phyloP scores from a whole-genome alignment of 148 eudicot species.

The Drosera capensis region DNA sequence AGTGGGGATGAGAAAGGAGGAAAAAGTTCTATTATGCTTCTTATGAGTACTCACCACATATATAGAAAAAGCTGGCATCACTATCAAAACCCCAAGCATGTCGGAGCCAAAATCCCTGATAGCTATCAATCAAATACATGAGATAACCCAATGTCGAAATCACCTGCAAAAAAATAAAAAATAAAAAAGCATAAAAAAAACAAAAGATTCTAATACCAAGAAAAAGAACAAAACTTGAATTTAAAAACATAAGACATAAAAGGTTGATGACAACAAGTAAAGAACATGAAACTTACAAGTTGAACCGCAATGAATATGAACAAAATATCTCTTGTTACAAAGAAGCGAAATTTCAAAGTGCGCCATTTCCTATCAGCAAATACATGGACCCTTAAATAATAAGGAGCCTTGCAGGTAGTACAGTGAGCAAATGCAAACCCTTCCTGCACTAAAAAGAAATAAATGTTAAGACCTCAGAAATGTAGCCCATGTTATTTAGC shows the following conservation, averaged over 20 bases:
- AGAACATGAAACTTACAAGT: slow-evolving; percentile 55
- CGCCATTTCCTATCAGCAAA: slow-evolving; percentile 90
- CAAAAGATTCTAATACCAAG: neutral
- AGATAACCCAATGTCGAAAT: slow-evolving; percentile 64
- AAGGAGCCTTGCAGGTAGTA: slow-evolving; percentile 96
- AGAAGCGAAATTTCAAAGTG: slow-evolving; percentile 82
- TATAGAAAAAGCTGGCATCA: slow-evolving; percentile 66
- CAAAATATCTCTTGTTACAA: slow-evolving; percentile 85
- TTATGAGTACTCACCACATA: slow-evolving; percentile 55
- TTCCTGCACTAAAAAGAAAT: slow-evolving; percentile 42
- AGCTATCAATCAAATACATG: slow-evolving; percentile 63
- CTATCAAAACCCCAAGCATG: slow-evolving; percentile 65
- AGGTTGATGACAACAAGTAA: slow-evolving; percentile 6
- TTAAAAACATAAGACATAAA: no score
- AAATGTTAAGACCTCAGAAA: neutral
- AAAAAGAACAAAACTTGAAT: no score
- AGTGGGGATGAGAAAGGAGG: no score
- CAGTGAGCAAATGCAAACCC: slow-evolving; percentile 98
- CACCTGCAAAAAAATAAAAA: slow-evolving; percentile 29
- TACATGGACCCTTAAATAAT: slow-evolving; percentile 75
- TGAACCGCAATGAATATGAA: slow-evolving; percentile 83
- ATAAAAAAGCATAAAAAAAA: slow-evolving; percentile 1
- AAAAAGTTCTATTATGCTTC: no score
- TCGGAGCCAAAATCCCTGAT: slow-evolving; percentile 69
- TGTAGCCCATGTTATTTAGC: neutral